Evolutionary conservation across 2,329 filamentous ascomycete genomes (phyloP).

Genomic region (Phoma sp.): DNA sequence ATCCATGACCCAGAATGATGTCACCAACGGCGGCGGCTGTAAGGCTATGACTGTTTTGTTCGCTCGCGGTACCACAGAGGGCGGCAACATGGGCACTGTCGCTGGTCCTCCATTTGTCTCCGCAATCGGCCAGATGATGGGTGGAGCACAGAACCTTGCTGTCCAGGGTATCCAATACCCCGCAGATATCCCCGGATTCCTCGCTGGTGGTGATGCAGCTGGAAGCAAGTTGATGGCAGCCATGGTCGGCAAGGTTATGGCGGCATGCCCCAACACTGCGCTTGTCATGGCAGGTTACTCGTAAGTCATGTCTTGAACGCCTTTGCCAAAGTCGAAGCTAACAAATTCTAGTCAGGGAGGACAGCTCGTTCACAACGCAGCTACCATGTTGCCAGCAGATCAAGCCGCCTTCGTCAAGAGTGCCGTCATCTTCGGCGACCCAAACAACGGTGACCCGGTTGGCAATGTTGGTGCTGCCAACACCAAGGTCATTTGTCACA

Average conservation of each 20-base stretch:
- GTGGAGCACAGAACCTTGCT: conserved; percentile 53
- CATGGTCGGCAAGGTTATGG: conserved; percentile 47
- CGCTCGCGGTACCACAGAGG: conserved; percentile 62
- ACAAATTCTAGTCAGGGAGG: conserved; percentile 44
- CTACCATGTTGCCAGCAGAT: conserved; percentile 35
- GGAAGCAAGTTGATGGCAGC: conserved; percentile 56
- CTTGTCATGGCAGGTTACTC: conserved; percentile 58
- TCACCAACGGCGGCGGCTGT: conserved; percentile 44
- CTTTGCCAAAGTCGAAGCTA: not conserved
- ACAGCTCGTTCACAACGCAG: conserved; percentile 56
- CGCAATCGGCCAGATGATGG: conserved; percentile 50
- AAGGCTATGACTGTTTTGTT: conserved; percentile 61
- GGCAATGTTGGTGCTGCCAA: conserved; percentile 40
- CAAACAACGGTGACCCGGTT: conserved; percentile 43
- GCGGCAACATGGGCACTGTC: conserved; percentile 59
- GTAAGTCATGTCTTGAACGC: conserved; percentile 36
- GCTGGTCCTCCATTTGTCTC: conserved; percentile 60
- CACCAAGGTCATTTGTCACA: conserved; percentile 45
- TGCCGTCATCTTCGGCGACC: conserved; percentile 49
- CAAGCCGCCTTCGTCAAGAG: conserved; percentile 32
- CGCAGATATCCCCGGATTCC: conserved; percentile 54
- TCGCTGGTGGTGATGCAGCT: conserved; percentile 53
- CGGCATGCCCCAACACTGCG: conserved; percentile 54
- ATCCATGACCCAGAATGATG: conserved; percentile 34
- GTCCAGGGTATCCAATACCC: conserved; percentile 63